Conservation (phyloP, 2,329 filamentous ascomycete species). For the Aspergillus calidoustus region DNA sequence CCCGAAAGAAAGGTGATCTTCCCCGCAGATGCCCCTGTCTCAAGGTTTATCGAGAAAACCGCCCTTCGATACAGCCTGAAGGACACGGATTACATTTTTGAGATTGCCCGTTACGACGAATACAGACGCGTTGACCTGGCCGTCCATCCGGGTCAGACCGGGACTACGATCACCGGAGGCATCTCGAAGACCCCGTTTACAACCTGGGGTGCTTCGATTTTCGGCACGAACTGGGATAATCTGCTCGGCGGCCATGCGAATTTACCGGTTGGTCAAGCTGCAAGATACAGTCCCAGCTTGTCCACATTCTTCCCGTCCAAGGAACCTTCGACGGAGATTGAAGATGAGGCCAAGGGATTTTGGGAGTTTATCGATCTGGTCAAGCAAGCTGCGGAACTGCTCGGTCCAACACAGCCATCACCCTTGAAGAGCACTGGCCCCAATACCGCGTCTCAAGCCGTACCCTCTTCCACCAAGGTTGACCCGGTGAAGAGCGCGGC, state of each 20-base stretch:
- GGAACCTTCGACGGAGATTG: constrained; percentile 16
- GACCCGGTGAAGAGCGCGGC: neutral
- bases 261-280: constrained; percentile 38
- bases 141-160: constrained; percentile 20
- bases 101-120: constrained; percentile 49
- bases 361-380: constrained; percentile 41
- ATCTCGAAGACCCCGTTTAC: constrained; percentile 33
- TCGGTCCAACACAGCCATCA: constrained; percentile 29
- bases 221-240: constrained; percentile 47
- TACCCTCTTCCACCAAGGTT: neutral
- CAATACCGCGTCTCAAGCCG: neutral
- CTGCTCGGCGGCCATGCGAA: constrained; percentile 43
- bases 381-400: constrained; percentile 38
- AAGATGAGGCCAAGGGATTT: constrained; percentile 36
- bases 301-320: constrained; percentile 42
- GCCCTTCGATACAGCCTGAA: constrained; percentile 45
- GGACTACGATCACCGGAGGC: constrained; percentile 10
- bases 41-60: constrained; percentile 44
- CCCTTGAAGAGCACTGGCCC: constrained; percentile 1
- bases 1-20: constrained; percentile 39
- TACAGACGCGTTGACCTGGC: constrained; percentile 28
- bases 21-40: constrained; percentile 30
- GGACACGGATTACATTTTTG: constrained; percentile 47
- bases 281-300: constrained; percentile 37
- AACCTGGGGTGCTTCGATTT: constrained; percentile 45